A percentile compares a stretch with the other conserved stretches of the same genome.
phyloP scores from a whole-genome alignment of 2,329 filamentous ascomycete species.

The Neospermospora avenae region DNA sequence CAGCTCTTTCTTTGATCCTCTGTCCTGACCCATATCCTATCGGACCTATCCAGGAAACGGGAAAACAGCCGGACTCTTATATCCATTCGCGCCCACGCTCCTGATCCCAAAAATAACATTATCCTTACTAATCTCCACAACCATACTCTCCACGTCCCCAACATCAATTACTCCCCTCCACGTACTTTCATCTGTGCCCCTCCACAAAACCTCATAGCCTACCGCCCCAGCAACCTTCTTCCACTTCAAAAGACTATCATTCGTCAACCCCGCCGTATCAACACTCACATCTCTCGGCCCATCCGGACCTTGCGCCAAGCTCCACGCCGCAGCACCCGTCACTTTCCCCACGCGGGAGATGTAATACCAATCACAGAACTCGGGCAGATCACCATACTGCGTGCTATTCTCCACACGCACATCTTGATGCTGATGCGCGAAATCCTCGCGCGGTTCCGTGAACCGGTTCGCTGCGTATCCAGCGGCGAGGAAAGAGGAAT shows the following conservation, averaged over 20 bases:
- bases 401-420: constrained; percentile 46
- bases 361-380: constrained; percentile 56
- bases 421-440: constrained; percentile 56
- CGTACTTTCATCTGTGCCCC: constrained; percentile 46
- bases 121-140: constrained; percentile 51
- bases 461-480: constrained; percentile 51
- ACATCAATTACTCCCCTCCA: constrained; percentile 50
- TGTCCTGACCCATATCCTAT: too few species aligned
- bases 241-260: constrained; percentile 51
- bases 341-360: constrained; percentile 51
- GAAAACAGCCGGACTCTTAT: constrained; percentile 43
- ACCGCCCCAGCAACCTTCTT: constrained; percentile 40
- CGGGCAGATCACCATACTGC: constrained; percentile 52
- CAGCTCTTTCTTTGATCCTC: too few species aligned
- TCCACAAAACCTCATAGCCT: constrained; percentile 55
- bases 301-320: constrained; percentile 49
- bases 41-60: constrained; percentile 11
- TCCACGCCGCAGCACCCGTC: constrained; percentile 53
- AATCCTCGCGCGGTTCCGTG: constrained; percentile 57
- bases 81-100: constrained; percentile 48
- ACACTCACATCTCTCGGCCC: constrained; percentile 48
- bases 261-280: constrained; percentile 44
- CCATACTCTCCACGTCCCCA: constrained; percentile 44
- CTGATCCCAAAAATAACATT: constrained; percentile 56
- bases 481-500: constrained; percentile 51